Base-by-base conservation (phyloP, 805 yeast species). In the Schizosaccharomyces lindneri region DNA sequence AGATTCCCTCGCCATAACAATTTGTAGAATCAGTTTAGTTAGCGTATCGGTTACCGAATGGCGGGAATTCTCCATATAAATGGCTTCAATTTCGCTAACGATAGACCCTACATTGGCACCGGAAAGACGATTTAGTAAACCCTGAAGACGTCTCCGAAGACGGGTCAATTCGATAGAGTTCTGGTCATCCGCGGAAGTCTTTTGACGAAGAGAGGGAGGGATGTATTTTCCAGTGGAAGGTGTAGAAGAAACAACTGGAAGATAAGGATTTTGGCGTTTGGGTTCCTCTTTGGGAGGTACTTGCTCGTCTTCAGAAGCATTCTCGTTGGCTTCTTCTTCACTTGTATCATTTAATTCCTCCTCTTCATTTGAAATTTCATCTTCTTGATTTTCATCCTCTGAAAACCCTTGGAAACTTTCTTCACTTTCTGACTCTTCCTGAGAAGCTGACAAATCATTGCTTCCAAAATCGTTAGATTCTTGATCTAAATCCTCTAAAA, bases 61-160 rank as follows among this genome's bases (percentile, higher is more conserved):
- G 65, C 96, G 78, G 3, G 98, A 83, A 66, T 87, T 76, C 6
- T 76, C 76, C 64, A 76, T 71, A 67, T 80, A 93, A 1, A 87
- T 71, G 0, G 74, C 75, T 66, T 81, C 82, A 61, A 93, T 73
- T 31, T 86, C 87, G 63, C 79, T 77, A 24, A 85, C 81, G 61
- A 89, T 86, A 1, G 82, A 74, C 13, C 79, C 74, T 36, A 89
- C 75, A 64, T 89, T 93, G 0, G 94, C 81, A 66, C 90, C 97
- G 0, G 96, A 85, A n/a, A 93, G 76, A 70, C 82, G 84, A 70
- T 93, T 93, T 67, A 93, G 74, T 1, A 87, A 81, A 63, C 97
- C 89, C 67, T 88, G 93, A 59, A 89, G 78, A 4, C 80, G 73
- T 66, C 81, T 80, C 62, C 78, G 77, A 46, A 89, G 72, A 46